Evolutionary conservation across 192 early-diverging fungal genomes (phyloP).

Genomic region (Coemansia sp.): DNA sequence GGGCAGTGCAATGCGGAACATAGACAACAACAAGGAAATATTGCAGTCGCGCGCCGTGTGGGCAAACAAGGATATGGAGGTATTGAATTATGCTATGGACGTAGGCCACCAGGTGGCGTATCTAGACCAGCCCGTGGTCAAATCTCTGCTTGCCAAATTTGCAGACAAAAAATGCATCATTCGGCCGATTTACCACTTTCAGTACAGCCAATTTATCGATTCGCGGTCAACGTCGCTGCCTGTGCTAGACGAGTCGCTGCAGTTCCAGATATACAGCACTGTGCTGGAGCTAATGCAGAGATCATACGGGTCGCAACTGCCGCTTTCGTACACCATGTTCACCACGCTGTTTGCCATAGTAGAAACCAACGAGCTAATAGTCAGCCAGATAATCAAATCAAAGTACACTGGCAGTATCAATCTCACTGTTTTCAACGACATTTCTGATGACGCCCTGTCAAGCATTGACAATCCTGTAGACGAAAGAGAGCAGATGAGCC

Average conservation of each 20-base stretch:
- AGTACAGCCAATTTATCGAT: constrained; percentile 17
- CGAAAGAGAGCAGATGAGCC: constrained; percentile 20
- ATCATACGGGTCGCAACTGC: constrained; percentile 9
- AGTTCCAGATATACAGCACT: constrained; percentile 50
- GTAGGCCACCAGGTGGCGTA: constrained; percentile 28
- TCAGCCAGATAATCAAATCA: constrained; percentile 12
- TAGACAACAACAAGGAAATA: not conserved
- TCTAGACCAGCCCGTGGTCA: constrained; percentile 18
- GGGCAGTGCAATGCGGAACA: not conserved
- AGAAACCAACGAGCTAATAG: constrained; percentile 38
- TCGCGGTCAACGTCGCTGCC: constrained; percentile 11
- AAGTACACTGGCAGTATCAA: constrained; percentile 1
- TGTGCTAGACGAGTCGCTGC: constrained; percentile 17
- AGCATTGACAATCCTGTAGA: constrained; percentile 2
- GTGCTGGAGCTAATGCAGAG: constrained; percentile 22
- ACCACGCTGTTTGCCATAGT: constrained; percentile 42
- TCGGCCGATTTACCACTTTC: constrained; percentile 37
- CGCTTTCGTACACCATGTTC: constrained; percentile 32
- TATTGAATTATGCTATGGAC: constrained; percentile 31
- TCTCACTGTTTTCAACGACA: not conserved
- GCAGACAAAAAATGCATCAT: constrained; percentile 27
- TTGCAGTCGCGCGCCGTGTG: not conserved
- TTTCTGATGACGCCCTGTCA: constrained; percentile 5
- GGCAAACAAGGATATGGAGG: not conserved
- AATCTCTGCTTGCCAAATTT: constrained; percentile 6